Evolutionary conservation across 2,329 filamentous ascomycete genomes (phyloP), one percentile per base, ranked within the genome.

Genomic region (Penicillium palitans): DNA sequence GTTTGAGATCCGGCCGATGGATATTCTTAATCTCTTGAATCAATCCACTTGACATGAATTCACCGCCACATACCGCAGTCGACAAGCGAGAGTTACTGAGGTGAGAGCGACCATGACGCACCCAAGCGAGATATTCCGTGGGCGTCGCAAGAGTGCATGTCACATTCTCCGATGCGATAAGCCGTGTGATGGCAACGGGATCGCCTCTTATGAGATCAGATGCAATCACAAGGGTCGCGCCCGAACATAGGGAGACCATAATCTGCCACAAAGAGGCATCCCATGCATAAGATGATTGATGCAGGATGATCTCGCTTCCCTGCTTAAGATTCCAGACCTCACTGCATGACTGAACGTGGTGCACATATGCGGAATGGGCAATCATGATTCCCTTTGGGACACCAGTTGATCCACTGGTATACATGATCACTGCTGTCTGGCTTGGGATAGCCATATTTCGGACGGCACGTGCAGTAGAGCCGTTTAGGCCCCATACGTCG

Each of bases 251-350:
- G 0, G 61, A 62, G 8, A 58, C 35, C 42, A 69, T 48, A 2
- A 65, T 64, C 25, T 70, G 68, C 29, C 51, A 58, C 2, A 69
- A 29, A 8, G 65, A 66, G 33, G 66, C 58, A 41, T 69, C 68
- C 55, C 66, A 69, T 3, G 60, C 59, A 29, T 61, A 66, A 5
- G 65, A 64, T 3, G 66, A 68, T 37, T 70, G 68, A 19, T 70
- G 67, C 1, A 70, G 55, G 1, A 68, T 55, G 2, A 31, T 52
- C 29, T 66, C 62, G 7, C 25, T 42, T 9, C 54, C 63, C 19
- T 62, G 21, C 10, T 41, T 35, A 6, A 66, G 46, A 1, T 35
- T 42, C 59, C 56, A 59, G 12, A 33, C 41, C 2, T 21, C 40
- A 35, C 35, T 65, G 7, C 50, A 55, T 29, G 57, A 55, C 24